Evolutionary conservation across 2,329 filamentous ascomycete species (phyloP).

Genomic region (Cadophora sp.): DNA sequence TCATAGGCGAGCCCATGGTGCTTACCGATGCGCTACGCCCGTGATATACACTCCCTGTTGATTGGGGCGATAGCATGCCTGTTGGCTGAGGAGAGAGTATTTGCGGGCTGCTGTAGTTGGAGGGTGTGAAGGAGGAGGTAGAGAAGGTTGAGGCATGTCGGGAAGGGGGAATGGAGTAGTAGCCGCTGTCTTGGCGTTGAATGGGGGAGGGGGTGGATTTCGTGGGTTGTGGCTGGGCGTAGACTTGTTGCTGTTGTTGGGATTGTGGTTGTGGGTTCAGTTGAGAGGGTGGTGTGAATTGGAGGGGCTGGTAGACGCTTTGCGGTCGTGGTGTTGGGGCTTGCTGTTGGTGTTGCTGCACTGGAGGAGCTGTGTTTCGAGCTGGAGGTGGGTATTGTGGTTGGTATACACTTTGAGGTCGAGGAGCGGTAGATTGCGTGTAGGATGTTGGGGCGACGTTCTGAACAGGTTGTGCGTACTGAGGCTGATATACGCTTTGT

Average conservation of each 20-base stretch:
- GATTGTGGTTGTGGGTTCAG: conserved; percentile 1
- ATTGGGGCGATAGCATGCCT: conserved; percentile 23
- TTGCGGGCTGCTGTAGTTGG: conserved; percentile 38
- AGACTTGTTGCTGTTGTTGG: not conserved
- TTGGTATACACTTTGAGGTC: conserved; percentile 11
- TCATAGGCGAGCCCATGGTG: conserved; percentile 20
- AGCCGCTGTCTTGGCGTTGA: conserved; percentile 49
- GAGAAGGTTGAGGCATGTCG: conserved; percentile 23
- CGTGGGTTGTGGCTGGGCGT: conserved; percentile 46
- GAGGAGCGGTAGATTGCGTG: not conserved
- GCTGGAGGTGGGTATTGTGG: conserved; percentile 7
- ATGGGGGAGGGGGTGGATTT: conserved; percentile 38
- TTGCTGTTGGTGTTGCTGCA: conserved; percentile 14
- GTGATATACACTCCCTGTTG: conserved; percentile 20
- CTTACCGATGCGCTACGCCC: conserved; percentile 1
- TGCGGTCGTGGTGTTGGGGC: conserved; percentile 17
- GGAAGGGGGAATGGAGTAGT: conserved; percentile 47
- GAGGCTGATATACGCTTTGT: conserved; percentile 41
- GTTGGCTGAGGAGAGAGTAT: conserved; percentile 5
- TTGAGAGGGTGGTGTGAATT: conserved; percentile 29
- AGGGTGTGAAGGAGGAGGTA: conserved; percentile 49
- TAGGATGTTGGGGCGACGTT: not conserved
- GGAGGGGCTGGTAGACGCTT: conserved; percentile 32
- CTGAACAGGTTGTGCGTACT: conserved; percentile 20
- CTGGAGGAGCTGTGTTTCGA: not conserved